phyloP scores from a whole-genome alignment of 768 basidiomycete genomes.

The Lyophyllum shimeji region DNA sequence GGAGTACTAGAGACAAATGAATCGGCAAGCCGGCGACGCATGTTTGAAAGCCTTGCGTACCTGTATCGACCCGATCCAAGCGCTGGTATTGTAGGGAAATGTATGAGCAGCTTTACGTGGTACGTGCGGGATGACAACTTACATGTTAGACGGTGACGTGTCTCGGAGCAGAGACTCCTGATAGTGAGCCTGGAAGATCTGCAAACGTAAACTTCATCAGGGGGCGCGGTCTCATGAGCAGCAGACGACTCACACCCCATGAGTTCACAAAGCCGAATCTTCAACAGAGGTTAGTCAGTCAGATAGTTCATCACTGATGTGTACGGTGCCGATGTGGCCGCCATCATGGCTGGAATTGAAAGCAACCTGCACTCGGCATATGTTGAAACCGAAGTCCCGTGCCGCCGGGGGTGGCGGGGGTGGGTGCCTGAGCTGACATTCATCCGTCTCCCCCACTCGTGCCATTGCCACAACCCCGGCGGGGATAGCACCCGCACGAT shows the following conservation, averaged over 20 bases:
- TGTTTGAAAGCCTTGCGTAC: constrained; percentile 26
- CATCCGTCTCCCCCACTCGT: no score
- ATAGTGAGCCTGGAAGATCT: constrained; percentile 79
- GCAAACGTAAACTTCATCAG: not conserved
- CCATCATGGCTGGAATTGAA: no score
- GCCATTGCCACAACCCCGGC: no score
- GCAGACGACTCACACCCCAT: constrained; percentile 58
- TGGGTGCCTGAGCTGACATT: constrained; percentile 3
- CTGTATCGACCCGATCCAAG: constrained; percentile 82
- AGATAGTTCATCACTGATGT: not conserved
- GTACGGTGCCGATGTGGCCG: no score
- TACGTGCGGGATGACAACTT: constrained; percentile 18
- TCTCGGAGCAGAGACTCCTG: constrained; percentile 47
- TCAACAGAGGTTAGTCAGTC: not conserved
- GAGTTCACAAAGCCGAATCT: constrained; percentile 72
- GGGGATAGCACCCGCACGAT: no score
- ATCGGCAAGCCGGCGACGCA: not conserved
- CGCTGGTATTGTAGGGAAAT: constrained; percentile 37
- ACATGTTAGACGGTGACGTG: constrained; percentile 66
- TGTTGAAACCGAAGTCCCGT: not conserved
- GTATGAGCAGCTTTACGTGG: not conserved
- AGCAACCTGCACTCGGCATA: not conserved
- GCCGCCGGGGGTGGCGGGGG: not conserved
- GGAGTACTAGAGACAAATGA: constrained; percentile 46
- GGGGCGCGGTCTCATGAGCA: not conserved